Evolutionary conservation across 2,329 filamentous ascomycete genomes (phyloP).

Genomic region (Fulvia fulva): DNA sequence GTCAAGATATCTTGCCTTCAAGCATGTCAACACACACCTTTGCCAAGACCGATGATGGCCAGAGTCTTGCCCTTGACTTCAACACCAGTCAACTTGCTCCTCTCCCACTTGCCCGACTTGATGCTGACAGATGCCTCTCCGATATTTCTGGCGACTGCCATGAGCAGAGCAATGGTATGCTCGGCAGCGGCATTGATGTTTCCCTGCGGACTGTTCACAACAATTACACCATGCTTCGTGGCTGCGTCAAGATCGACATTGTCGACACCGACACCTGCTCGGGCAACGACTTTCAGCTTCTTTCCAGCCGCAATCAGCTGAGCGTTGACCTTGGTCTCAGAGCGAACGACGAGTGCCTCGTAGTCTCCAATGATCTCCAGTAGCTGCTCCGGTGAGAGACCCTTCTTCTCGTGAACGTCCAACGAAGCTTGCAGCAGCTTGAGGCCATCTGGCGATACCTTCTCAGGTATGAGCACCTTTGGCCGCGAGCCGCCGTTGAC

Average conservation of each 20-base stretch:
- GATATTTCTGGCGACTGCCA: conserved; percentile 70
- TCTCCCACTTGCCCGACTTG: conserved; percentile 71
- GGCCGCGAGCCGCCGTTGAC: conserved; percentile 27
- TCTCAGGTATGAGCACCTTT: conserved; percentile 71
- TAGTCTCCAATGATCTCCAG: conserved; percentile 65
- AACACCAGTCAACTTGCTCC: conserved; percentile 68
- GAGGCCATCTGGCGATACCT: conserved; percentile 74
- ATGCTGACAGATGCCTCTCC: conserved; percentile 65
- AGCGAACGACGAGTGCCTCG: conserved; percentile 73
- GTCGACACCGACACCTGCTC: conserved; percentile 78
- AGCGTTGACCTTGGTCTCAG: conserved; percentile 75
- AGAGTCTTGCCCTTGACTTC: conserved; percentile 75
- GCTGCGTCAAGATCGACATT: conserved; percentile 74
- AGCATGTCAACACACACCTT: conserved; percentile 46
- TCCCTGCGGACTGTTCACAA: conserved; percentile 74
- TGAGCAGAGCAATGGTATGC: conserved; percentile 53
- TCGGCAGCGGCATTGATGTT: conserved; percentile 69
- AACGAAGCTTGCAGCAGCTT: conserved; percentile 62
- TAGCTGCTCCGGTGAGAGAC: conserved; percentile 60
- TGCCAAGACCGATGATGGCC: conserved; percentile 74
- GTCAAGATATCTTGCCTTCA: not conserved
- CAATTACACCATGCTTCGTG: conserved; percentile 69
- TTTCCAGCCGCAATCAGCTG: conserved; percentile 61
- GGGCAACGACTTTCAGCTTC: conserved; percentile 71
- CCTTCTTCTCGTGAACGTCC: conserved; percentile 65